phyloP scores from a whole-genome alignment of 2,329 filamentous ascomycete species.

The Penicillium sp. region DNA sequence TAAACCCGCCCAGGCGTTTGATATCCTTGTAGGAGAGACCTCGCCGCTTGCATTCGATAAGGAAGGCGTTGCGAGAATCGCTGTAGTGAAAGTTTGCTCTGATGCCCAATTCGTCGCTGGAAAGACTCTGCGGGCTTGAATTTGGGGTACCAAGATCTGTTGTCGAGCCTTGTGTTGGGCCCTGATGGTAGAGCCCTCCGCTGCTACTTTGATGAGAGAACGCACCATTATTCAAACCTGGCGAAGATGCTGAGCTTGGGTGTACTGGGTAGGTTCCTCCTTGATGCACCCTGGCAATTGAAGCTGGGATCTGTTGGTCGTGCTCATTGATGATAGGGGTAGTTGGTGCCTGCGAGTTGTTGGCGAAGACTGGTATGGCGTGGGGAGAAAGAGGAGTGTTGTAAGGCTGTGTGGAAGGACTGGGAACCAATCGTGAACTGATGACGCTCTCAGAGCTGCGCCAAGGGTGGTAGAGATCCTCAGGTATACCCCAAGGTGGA shows the following conservation, averaged over 20 bases:
- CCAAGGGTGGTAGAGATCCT: not conserved
- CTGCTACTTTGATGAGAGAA: too few relatives aligned
- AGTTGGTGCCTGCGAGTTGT: too few relatives aligned
- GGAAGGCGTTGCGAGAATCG: slow-evolving; percentile 41
- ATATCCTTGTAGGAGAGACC: slow-evolving; percentile 55
- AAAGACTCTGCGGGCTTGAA: not conserved
- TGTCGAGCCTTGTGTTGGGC: not conserved
- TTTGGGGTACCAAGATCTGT: not conserved
- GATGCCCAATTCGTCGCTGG: not conserved
- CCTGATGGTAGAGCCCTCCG: too few relatives aligned
- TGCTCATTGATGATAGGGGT: too few relatives aligned
- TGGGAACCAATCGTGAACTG: not conserved
- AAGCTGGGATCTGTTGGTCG: too few relatives aligned
- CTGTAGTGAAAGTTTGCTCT: slow-evolving; percentile 19
- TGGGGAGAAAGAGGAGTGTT: not conserved
- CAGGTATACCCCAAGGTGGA: not conserved
- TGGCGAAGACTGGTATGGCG: too few relatives aligned
- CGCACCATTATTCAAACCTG: too few relatives aligned
- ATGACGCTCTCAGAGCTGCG: not conserved
- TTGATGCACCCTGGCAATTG: too few relatives aligned
- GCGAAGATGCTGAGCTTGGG: too few relatives aligned
- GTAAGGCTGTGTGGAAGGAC: not conserved
- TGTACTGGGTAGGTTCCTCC: too few relatives aligned
- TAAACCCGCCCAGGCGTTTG: slow-evolving; percentile 47
- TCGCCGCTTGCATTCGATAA: slow-evolving; percentile 45